Base-by-base conservation (phyloP, 352 stramenopile species). In the Phytopythium boreale region DNA sequence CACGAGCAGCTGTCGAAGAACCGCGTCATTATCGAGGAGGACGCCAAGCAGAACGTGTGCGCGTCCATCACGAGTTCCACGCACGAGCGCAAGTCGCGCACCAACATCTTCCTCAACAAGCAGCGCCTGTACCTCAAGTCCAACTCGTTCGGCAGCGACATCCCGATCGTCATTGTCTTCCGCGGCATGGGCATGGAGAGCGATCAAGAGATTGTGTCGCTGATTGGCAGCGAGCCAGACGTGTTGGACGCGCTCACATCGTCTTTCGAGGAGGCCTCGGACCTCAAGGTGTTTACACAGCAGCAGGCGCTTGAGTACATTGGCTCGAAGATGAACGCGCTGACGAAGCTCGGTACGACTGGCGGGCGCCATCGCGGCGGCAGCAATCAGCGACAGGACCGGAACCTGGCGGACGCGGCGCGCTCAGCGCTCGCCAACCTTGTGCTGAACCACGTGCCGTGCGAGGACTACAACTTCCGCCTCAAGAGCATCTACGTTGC, bases 1-100 rank as follows among this genome's bases (percentile, higher is more conserved):
- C 97, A 99, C 76, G 98, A 99, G 63, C 98, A 99, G 75, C 75
- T 99, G 52, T 98, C 87, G 43, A 99, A 99, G 79, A 99, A 99
- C 89, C 87, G 98, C 68, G 96, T 99, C 24, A 99, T 99, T 75
- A 95, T 99, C 52, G 98, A 99, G 79, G 85, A 98, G 73, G 97
- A 99, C 66, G 70, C 67, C 69, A 97, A 96, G 71, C 87, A 87
- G 51, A 95, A 97, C 59, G 82, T 98, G 29, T 96, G 86, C 67
- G 95, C 95, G 19, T 89, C 85, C 50, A 99, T 99, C 66, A 99
- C 97, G 17, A 99, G 93, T 59, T 99, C 97, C 7, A 99, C 98
- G 10, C 96, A 99, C 74, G 98, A 99, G 76, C 88, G 98, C 64
- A 99, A 99, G 82, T 98, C 85, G 50, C 78, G 90, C 39, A 97